phyloP scores from a whole-genome alignment of 768 basidiomycete species.

The Cystofilobasidium bisporidii region DNA sequence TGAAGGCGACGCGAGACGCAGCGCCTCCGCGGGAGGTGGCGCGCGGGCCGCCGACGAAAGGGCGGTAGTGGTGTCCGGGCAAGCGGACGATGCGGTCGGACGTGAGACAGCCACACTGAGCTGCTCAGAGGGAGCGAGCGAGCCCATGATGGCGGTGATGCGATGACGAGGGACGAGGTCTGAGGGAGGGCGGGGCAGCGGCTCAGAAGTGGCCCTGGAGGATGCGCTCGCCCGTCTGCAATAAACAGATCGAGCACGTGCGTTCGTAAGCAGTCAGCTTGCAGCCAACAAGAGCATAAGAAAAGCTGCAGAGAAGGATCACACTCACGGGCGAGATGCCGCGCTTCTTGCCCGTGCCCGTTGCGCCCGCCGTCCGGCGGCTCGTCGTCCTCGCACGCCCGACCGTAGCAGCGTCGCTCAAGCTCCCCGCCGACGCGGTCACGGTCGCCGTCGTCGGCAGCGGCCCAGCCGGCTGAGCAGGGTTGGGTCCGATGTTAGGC shows the following conservation, averaged over 20 bases:
- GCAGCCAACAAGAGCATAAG: no score
- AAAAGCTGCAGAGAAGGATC: no score
- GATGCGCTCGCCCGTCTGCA: constrained; percentile 1
- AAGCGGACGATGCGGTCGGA: no score
- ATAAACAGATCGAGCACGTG: neutral
- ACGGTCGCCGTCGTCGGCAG: neutral
- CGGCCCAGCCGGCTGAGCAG: neutral
- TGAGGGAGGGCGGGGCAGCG: no score
- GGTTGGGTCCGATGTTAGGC: neutral
- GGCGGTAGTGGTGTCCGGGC: no score
- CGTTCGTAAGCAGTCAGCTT: neutral
- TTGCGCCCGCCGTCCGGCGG: neutral
- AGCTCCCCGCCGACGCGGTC: neutral
- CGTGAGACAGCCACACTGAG: no score
- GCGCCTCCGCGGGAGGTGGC: no score
- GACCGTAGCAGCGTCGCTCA: neutral
- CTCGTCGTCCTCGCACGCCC: neutral
- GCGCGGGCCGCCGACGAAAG: no score
- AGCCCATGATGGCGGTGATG: no score
- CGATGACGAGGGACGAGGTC: no score
- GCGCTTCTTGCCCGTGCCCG: neutral
- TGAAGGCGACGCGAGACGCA: no score
- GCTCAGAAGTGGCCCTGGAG: constrained; percentile 9
- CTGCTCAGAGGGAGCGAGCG: no score
- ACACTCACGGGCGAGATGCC: constrained; percentile 4